Conservation (phyloP, 768 basidiomycete species). For the Nidula microcarpa region DNA sequence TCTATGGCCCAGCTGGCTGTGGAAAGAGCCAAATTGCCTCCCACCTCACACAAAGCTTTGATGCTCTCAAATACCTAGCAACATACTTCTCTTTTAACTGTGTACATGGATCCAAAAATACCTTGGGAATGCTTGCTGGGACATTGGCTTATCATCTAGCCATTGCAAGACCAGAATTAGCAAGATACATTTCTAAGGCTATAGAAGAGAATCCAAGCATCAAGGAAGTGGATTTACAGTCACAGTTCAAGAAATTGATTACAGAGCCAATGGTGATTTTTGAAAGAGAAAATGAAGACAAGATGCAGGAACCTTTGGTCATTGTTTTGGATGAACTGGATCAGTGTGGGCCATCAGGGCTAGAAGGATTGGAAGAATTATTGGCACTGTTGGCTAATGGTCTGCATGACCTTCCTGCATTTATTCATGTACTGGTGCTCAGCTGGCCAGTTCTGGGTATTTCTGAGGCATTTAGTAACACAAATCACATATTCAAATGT, state of each 20-base stretch:
- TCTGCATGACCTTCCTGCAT: background rate
- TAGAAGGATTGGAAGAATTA: background rate
- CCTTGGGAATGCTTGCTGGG: background rate
- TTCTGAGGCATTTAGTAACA: background rate
- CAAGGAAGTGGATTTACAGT: background rate
- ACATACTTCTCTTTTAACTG: background rate
- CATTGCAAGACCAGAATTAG: background rate
- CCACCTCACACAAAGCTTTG: background rate
- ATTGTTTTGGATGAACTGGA: background rate
- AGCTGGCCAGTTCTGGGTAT: background rate
- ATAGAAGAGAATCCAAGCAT: background rate
- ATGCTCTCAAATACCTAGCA: background rate
- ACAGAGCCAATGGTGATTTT: background rate
- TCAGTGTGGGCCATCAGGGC: background rate
- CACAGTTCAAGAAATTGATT: background rate
- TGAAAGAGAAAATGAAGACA: background rate
- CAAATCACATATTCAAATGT: too few relatives aligned
- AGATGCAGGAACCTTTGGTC: background rate
- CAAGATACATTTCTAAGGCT: background rate
- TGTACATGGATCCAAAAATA: background rate
- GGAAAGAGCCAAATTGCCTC: background rate
- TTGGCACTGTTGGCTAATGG: background rate
- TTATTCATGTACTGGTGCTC: background rate
- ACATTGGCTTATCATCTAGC: background rate
- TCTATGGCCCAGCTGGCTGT: background rate